A percentile compares a stretch with the other conserved stretches of the same genome.
phyloP scores from a whole-genome alignment of 306 rosid genomes.

The Prosopis cineraria region DNA sequence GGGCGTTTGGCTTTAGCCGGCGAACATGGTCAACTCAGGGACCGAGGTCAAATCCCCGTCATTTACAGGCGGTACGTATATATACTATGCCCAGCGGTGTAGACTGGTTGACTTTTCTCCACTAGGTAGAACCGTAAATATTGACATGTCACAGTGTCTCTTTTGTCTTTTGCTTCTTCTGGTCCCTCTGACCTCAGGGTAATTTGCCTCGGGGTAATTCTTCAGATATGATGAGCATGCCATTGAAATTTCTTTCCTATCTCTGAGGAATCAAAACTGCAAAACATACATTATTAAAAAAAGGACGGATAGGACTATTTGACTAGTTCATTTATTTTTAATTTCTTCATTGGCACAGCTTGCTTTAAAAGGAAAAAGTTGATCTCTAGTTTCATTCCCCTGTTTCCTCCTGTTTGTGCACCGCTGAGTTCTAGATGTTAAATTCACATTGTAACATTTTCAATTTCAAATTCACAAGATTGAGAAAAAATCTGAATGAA shows the following conservation, averaged over 20 bases:
- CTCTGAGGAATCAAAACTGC: neutral
- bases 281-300: neutral
- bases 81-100: neutral
- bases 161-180: neutral
- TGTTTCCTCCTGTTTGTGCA: too few relatives aligned
- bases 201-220: neutral
- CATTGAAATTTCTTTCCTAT: neutral
- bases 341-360: neutral
- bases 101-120: neutral
- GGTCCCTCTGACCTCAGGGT: neutral
- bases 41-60: slow-evolving; percentile 71
- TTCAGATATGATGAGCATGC: neutral
- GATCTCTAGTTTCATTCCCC: neutral
- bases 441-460: neutral
- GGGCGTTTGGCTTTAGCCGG: slow-evolving; percentile 84
- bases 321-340: neutral
- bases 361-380: neutral
- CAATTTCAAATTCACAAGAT: neutral
- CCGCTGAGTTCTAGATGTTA: neutral
- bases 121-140: neutral
- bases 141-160: neutral
- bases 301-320: neutral
- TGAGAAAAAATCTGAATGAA: neutral
- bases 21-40: slow-evolving; percentile 61
- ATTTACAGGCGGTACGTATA: slow-evolving; percentile 63